These are phyloP conservation scores for Cyclanthera cordifolia DNA, from an alignment of 306 rosid species.

Conservation along the genomic window DNA sequence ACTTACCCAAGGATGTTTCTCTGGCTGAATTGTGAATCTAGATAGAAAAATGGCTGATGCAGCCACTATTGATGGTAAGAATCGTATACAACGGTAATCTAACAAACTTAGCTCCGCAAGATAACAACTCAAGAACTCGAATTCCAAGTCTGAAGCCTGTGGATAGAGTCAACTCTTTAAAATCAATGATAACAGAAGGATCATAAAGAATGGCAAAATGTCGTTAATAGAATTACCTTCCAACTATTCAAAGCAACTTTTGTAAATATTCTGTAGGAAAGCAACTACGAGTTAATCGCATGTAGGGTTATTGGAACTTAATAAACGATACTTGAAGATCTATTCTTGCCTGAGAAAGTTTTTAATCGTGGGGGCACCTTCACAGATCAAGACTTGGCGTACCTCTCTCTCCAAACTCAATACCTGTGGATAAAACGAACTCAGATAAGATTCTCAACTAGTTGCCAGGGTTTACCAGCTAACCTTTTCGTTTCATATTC, in stretches of 20 bases:
- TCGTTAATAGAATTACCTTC: constrained; percentile 5
- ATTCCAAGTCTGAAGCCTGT: constrained; percentile 17
- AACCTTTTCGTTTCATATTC: not conserved
- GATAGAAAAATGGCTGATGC: constrained; percentile 42
- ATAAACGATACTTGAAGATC: not conserved
- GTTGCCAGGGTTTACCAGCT: not conserved
- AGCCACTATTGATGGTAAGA: constrained; percentile 35
- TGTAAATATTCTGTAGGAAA: constrained; percentile 19
- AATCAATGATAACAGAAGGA: not conserved
- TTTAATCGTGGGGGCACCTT: constrained; percentile 29
- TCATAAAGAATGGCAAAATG: not conserved
- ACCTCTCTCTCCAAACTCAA: constrained; percentile 33
- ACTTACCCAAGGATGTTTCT: constrained; percentile 44
- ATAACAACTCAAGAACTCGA: constrained; percentile 30
- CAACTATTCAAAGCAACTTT: constrained; percentile 17
- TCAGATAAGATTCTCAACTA: not conserved
- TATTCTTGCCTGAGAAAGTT: constrained; percentile 37
- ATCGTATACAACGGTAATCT: constrained; percentile 19
- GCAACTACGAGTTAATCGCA: not conserved
- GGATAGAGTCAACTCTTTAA: not conserved
- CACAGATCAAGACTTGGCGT: constrained; percentile 17
- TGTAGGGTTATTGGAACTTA: not conserved
- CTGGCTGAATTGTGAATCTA: constrained; percentile 23
- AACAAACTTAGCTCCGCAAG: constrained; percentile 40
- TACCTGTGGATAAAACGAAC: constrained; percentile 16